These are phyloP conservation scores for Cutaneotrichosporon daszewskae DNA, from an alignment of 1,284 basidiomycete genomes.

Conservation along the genomic window DNA sequence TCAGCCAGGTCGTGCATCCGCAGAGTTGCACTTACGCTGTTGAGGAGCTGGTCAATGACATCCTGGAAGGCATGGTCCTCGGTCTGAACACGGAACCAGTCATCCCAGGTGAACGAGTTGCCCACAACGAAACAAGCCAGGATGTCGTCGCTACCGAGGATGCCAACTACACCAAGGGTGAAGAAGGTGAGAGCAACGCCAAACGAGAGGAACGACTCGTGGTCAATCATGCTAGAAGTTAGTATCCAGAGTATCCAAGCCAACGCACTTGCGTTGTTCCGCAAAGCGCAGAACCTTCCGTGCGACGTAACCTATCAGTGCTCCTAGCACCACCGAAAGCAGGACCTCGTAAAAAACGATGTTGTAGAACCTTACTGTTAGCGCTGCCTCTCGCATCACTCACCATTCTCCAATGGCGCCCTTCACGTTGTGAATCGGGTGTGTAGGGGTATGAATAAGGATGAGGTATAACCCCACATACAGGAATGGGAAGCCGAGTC, in stretches of 20 bases:
- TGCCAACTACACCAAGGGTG: slow-evolving; percentile 74
- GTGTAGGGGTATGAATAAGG: slow-evolving; percentile 52
- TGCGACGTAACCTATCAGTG: slow-evolving; percentile 61
- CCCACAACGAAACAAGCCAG: slow-evolving; percentile 51
- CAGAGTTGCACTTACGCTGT: slow-evolving; percentile 31
- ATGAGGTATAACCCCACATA: slow-evolving; percentile 85
- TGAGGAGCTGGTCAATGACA: slow-evolving; percentile 53
- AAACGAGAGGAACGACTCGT: slow-evolving; percentile 45
- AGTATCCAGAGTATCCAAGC: too few relatives aligned
- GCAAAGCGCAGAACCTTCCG: slow-evolving; percentile 35
- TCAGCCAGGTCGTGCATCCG: neutral
- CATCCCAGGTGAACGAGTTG: slow-evolving; percentile 46
- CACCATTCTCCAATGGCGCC: slow-evolving; percentile 59
- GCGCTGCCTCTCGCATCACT: slow-evolving; percentile 40
- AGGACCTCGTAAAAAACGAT: slow-evolving; percentile 52
- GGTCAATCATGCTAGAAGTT: slow-evolving; percentile 44
- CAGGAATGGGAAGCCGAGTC: slow-evolving; percentile 90
- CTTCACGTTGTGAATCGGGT: slow-evolving; percentile 48
- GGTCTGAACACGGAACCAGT: slow-evolving; percentile 50
- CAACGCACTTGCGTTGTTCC: slow-evolving; percentile 49
- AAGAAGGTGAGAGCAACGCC: slow-evolving; percentile 51
- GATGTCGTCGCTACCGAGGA: slow-evolving; percentile 87
- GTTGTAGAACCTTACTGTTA: slow-evolving; percentile 38
- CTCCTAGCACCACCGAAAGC: slow-evolving; percentile 71
- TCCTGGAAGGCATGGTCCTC: slow-evolving; percentile 55